A percentile compares a stretch with the other conserved stretches of the same genome.
Evolutionary conservation across 2,329 filamentous ascomycete species (phyloP).

Genomic region (Tolypocladium tundrense): DNA sequence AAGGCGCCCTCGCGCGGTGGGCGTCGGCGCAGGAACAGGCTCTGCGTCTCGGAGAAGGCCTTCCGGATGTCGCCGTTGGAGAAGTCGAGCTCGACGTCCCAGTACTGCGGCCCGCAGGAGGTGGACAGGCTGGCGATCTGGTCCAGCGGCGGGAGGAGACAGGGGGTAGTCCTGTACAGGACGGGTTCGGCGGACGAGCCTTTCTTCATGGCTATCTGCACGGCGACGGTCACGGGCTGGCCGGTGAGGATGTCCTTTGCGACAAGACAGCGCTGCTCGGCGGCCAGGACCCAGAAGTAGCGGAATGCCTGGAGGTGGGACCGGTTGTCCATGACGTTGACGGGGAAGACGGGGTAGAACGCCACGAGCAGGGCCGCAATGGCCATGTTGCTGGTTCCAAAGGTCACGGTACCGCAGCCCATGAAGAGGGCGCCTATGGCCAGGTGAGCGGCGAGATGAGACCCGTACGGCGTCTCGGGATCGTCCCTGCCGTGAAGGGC

Average conservation of each 20-base stretch:
- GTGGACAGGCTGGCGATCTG: slow-evolving; percentile 50
- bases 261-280: slow-evolving; percentile 80
- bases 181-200: slow-evolving; percentile 25
- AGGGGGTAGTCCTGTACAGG: slow-evolving; percentile 41
- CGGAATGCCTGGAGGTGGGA: slow-evolving; percentile 93
- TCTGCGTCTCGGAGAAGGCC: slow-evolving; percentile 58
- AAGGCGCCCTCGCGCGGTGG: slow-evolving; percentile 61
- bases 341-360: slow-evolving; percentile 90
- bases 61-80: slow-evolving; percentile 49
- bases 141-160: slow-evolving; percentile 53
- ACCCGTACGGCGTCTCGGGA: slow-evolving; percentile 78
- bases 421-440: slow-evolving; percentile 87
- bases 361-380: slow-evolving; percentile 78
- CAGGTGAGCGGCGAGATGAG: slow-evolving; percentile 84
- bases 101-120: slow-evolving; percentile 57
- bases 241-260: slow-evolving; percentile 78
- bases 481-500: slow-evolving; percentile 82
- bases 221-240: slow-evolving; percentile 63
- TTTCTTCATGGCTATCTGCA: slow-evolving; percentile 51
- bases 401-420: slow-evolving; percentile 84
- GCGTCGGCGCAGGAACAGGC: slow-evolving; percentile 62
- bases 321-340: slow-evolving; percentile 82
- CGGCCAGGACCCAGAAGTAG: slow-evolving; percentile 92
- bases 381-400: slow-evolving; percentile 79
- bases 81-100: slow-evolving; percentile 75